Base-by-base conservation (phyloP, 371 early-diverging fungal genomes). In the Lichtheimia ramosa region DNA sequence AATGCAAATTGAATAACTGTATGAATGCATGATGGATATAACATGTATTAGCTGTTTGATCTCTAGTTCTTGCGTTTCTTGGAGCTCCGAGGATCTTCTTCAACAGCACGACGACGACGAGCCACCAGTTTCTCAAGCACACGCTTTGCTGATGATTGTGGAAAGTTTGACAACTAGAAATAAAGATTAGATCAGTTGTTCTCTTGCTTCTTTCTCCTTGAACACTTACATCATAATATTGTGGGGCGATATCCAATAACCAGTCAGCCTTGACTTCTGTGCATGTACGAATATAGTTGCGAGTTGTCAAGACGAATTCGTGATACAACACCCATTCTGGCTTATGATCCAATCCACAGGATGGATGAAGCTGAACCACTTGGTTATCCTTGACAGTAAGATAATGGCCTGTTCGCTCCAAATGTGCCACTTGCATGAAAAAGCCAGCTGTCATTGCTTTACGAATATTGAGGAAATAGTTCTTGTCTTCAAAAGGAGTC, bases 321-420 rank as follows among this genome's bases (percentile, higher is more conserved):
- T 97, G 93, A 81, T 96, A 99, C 39, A 97, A 70, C 5, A 97
- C 96, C 98, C 98, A 98, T 71, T 96, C 95, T 16, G 97, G 94
- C 59, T 93, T 94, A 61, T 89, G 89, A 54, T 86, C 89, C 27
- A 98, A 70, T 63, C 89, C 85, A 25, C 93, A 89, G 12, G 93
- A 93, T 21, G 96, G 98, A 73, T 99, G 98, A n/a, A 99, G 82
- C 49, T 86, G 85, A 7, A 97, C 99, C n/a, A 87, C 81, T 75
- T 97, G 97, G 74, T 98, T 94, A 72, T 99, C 99, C 83, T 96
- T 97, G 61, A 91, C 86, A 0, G 98, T 98, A 66, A 94, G 64
- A 71, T 98, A 98, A 65, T 90, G 90, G 1, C 95, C 95, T 5
- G 85, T 85, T 28, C 90, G 82, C 62, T 96, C 96, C 53, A 92